Percentiles rank a stretch among this genome's conserved stretches.
Evolutionary conservation across 495 filamentous ascomycete genomes (phyloP).

Genomic region (Cladorrhinum samala): DNA sequence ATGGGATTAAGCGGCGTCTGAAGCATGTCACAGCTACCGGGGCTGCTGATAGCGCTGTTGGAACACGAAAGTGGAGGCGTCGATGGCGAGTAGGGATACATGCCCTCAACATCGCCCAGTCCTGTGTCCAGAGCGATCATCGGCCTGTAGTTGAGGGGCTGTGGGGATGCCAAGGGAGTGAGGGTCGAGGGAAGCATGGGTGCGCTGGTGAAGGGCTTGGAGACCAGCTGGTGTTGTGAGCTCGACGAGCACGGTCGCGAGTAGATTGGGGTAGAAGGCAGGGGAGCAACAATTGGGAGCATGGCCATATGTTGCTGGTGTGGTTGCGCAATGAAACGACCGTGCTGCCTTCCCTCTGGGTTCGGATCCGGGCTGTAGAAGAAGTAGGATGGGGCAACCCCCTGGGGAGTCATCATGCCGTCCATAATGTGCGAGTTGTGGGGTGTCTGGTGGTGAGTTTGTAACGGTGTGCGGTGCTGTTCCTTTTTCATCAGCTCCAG

Average conservation of each 20-base stretch:
- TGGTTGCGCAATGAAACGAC: slow-evolving; percentile 76
- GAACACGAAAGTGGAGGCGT: slow-evolving; percentile 85
- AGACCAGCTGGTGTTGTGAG: slow-evolving; percentile 54
- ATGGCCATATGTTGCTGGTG: slow-evolving; percentile 45
- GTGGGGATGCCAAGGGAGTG: slow-evolving; percentile 74
- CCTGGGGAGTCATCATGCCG: slow-evolving; percentile 41
- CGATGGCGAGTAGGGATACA: slow-evolving; percentile 73
- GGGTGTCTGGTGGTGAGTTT: neutral
- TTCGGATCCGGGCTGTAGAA: slow-evolving; percentile 81
- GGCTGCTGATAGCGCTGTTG: slow-evolving; percentile 78
- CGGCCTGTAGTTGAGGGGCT: slow-evolving; percentile 64
- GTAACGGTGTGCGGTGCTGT: neutral
- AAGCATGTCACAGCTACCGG: slow-evolving; percentile 69
- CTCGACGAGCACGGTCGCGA: slow-evolving; percentile 62
- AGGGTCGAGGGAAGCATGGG: slow-evolving; percentile 49
- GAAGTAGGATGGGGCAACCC: slow-evolving; percentile 79
- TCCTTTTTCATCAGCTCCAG: neutral
- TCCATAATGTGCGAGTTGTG: slow-evolving; percentile 35
- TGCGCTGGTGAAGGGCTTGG: slow-evolving; percentile 51
- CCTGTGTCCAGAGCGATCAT: slow-evolving; percentile 77
- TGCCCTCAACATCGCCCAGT: slow-evolving; percentile 57
- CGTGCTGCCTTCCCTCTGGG: slow-evolving; percentile 69
- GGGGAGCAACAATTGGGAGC: slow-evolving; percentile 48
- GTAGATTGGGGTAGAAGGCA: slow-evolving; percentile 65
- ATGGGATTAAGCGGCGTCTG: slow-evolving; percentile 76